Conservation (phyloP, 148 eudicot genomes). For the Cornus kousa region DNA sequence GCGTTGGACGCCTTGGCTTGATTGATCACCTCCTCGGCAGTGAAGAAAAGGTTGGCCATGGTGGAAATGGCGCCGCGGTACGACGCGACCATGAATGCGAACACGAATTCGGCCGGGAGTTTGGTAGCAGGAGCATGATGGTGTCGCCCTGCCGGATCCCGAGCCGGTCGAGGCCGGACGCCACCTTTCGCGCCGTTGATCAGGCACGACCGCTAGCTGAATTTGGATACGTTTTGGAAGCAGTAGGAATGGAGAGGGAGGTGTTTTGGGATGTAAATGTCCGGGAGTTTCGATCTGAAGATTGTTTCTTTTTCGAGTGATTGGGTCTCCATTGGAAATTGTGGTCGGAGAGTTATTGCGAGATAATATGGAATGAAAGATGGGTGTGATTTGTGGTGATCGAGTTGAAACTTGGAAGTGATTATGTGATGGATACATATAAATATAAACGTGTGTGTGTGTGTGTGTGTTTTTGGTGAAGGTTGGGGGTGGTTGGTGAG, state of each 20-base stretch:
- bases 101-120: slow-evolving; percentile 45
- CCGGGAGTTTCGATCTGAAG: slow-evolving; percentile 51
- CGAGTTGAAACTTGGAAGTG: not conserved
- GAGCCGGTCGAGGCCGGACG: slow-evolving; percentile 29
- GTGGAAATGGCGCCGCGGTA: slow-evolving; percentile 41
- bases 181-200: slow-evolving; percentile 43
- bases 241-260: slow-evolving; percentile 49
- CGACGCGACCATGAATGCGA: slow-evolving; percentile 52
- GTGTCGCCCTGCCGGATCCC: slow-evolving; percentile 32
- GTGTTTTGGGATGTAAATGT: slow-evolving; percentile 52
- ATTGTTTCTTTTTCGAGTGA: slow-evolving; percentile 29
- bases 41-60: slow-evolving; percentile 53
- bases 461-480: not conserved
- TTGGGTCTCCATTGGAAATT: slow-evolving; percentile 20
- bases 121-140: slow-evolving; percentile 47
- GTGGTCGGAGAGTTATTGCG: not conserved
- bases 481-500: slow-evolving; percentile 7
- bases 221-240: slow-evolving; percentile 42
- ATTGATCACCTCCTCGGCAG: slow-evolving; percentile 42
- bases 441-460: not conserved
- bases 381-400: not conserved
- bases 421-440: not conserved
- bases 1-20: slow-evolving; percentile 45
- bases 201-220: slow-evolving; percentile 34
- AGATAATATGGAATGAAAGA: not conserved